Conservation (phyloP, 768 basidiomycete species). For the Boletus rufocinnamomeus region DNA sequence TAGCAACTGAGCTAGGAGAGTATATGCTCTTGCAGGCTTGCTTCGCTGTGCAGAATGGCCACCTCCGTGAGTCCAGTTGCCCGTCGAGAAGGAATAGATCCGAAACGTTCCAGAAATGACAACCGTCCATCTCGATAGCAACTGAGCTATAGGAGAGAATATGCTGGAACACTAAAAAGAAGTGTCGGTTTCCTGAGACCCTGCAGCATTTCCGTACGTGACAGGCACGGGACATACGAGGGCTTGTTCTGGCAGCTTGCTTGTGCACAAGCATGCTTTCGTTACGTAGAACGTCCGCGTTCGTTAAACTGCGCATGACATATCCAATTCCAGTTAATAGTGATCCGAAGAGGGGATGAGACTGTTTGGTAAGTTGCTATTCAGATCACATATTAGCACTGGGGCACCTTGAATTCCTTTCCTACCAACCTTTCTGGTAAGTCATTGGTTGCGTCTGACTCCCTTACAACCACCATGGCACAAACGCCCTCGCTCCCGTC, state of each 20-base stretch:
- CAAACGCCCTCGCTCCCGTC: not conserved
- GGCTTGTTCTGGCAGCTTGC: not conserved
- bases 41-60: not conserved
- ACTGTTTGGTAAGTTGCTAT: not conserved
- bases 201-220: too few species aligned
- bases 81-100: not conserved
- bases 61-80: not conserved
- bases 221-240: not conserved
- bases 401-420: not conserved
- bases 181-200: not conserved
- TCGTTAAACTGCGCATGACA: not conserved
- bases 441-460: not conserved
- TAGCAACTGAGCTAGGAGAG: not conserved
- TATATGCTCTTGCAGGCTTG: not conserved
- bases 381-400: conserved; percentile 3
- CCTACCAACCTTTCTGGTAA: not conserved
- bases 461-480: conserved; percentile 5
- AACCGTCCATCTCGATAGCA: not conserved
- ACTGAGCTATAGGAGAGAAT: not conserved
- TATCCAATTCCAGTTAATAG: too few species aligned
- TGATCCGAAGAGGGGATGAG: not conserved
- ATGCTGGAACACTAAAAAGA: not conserved
- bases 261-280: not conserved
- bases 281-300: too few species aligned
- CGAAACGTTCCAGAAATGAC: not conserved